Evolutionary conservation across 148 eudicot species (phyloP).

Genomic region (Simmondsia chinensis): DNA sequence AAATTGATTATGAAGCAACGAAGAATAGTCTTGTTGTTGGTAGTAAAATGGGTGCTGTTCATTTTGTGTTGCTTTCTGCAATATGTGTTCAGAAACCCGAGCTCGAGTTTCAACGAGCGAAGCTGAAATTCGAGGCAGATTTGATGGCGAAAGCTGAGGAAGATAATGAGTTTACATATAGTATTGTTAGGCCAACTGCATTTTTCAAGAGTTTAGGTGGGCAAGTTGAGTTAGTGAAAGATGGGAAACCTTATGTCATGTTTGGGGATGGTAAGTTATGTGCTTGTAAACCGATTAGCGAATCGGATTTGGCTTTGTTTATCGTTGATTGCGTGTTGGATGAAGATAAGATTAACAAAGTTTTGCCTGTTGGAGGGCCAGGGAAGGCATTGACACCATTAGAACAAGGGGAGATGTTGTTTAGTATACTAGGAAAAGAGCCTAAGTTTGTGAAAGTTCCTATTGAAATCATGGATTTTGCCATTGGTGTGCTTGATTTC

Average conservation of each 20-base stretch:
- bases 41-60: conserved; percentile 58
- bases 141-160: conserved; percentile 52
- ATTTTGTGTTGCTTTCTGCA: conserved; percentile 83
- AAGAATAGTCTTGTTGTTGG: conserved; percentile 77
- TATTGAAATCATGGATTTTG: conserved; percentile 84
- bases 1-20: conserved; percentile 84
- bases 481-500: conserved; percentile 73
- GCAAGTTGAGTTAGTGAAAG: conserved; percentile 83
- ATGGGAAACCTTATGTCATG: conserved; percentile 96
- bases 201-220: conserved; percentile 98
- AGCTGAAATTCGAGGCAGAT: conserved; percentile 82
- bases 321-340: conserved; percentile 73
- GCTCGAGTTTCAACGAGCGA: conserved; percentile 84
- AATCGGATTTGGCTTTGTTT: conserved; percentile 73
- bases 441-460: conserved; percentile 89
- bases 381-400: conserved; percentile 85
- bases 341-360: conserved; percentile 49
- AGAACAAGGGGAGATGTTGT: conserved; percentile 91
- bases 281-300: conserved; percentile 95
- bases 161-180: conserved; percentile 49
- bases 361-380: conserved; percentile 88
- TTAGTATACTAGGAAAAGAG: conserved; percentile 51
- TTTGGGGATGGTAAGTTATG: conserved; percentile 96
- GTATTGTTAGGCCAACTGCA: conserved; percentile 95
- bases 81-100: conserved; percentile 96